Evolutionary conservation across 2,329 filamentous ascomycete genomes (phyloP).

Genomic region (Blastomyces gilchristii): DNA sequence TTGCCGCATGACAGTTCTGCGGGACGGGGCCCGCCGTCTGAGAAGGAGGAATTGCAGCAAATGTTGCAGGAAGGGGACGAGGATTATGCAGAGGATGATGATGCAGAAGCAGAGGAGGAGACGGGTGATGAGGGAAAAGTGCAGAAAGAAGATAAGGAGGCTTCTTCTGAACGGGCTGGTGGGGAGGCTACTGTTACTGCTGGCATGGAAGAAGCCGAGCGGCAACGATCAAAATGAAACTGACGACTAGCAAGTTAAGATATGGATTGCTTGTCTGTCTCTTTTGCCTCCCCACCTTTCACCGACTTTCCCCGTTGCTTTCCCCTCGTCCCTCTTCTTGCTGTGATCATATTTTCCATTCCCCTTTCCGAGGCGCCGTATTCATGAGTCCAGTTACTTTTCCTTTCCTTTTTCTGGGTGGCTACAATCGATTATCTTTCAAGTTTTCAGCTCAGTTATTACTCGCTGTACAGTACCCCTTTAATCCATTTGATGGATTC

Average conservation of each 20-base stretch:
- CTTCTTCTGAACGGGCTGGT: background rate
- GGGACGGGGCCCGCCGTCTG: conserved; percentile 30
- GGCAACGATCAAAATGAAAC: background rate
- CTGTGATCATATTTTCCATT: background rate
- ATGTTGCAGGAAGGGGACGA: conserved; percentile 29
- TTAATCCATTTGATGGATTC: background rate
- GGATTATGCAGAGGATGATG: conserved; percentile 26
- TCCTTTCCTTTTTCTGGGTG: background rate
- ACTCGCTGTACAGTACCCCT: background rate
- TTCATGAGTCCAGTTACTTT: background rate
- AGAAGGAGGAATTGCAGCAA: conserved; percentile 43
- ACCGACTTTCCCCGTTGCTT: background rate
- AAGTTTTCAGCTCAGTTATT: background rate
- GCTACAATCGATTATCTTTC: background rate
- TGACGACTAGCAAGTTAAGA: background rate
- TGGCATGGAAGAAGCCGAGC: background rate
- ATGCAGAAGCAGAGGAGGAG: conserved; percentile 16
- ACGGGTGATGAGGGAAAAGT: conserved; percentile 1
- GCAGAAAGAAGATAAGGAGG: background rate
- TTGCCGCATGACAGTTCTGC: conserved; percentile 10
- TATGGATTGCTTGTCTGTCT: background rate
- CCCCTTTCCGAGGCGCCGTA: background rate
- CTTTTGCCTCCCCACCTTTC: background rate
- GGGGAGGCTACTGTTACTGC: background rate
- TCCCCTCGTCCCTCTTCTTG: background rate